Conservation (phyloP, 805 yeast genomes). For the Candida schatavii region DNA sequence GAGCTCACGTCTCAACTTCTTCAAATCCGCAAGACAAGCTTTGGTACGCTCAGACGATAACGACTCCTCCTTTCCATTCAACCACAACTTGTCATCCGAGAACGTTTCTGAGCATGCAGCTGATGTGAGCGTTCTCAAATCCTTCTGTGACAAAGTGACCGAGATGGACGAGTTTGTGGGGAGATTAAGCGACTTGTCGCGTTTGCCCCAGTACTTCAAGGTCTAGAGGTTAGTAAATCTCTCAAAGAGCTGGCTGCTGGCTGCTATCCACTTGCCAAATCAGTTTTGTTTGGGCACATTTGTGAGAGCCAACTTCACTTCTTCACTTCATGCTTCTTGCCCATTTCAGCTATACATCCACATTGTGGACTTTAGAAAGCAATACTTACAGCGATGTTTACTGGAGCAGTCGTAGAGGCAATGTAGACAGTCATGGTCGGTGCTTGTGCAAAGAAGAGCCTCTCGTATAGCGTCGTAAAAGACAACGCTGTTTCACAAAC, state of each 20-base stretch:
- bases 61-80: slow-evolving; percentile 82
- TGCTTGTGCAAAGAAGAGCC: neutral
- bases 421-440: slow-evolving; percentile 50
- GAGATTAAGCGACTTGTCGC: slow-evolving; percentile 81
- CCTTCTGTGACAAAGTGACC: slow-evolving; percentile 88
- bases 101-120: slow-evolving; percentile 66
- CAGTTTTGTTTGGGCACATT: too few species aligned
- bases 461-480: neutral
- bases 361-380: too few species aligned
- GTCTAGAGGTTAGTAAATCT: slow-evolving; percentile 44
- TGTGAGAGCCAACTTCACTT: too few species aligned
- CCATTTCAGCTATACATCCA: too few species aligned
- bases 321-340: too few species aligned
- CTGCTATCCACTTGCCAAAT: too few species aligned
- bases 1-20: slow-evolving; percentile 58
- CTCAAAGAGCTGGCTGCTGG: neutral
- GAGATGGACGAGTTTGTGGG: slow-evolving; percentile 97
- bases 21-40: slow-evolving; percentile 75
- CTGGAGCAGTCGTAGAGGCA: slow-evolving; percentile 94
- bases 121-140: slow-evolving; percentile 87
- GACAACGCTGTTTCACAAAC: too few species aligned
- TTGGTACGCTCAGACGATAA: slow-evolving; percentile 60
- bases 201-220: slow-evolving; percentile 97
- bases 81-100: slow-evolving; percentile 67
- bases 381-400: slow-evolving; percentile 89